Evolutionary conservation across 345 rosid species (phyloP).

Genomic region (Heritiera littoralis): DNA sequence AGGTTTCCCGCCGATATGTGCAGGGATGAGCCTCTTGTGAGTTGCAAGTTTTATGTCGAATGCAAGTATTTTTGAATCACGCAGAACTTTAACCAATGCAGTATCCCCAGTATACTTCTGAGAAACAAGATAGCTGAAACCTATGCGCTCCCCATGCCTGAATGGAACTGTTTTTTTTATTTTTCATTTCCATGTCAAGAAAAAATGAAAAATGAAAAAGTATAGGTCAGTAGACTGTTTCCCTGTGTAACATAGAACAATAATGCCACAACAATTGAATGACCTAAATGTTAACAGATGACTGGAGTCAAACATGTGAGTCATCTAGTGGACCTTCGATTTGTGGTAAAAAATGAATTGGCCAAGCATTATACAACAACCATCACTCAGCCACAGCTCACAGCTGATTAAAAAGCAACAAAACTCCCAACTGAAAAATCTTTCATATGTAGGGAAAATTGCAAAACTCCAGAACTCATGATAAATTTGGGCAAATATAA

Average conservation of each 20-base stretch:
- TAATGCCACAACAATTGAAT: neutral
- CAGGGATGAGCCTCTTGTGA: conserved; percentile 84
- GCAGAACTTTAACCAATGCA: conserved; percentile 76
- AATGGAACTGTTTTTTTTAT: conserved; percentile 62
- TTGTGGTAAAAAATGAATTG: neutral
- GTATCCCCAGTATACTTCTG: conserved; percentile 91
- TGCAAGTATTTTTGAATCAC: conserved; percentile 59
- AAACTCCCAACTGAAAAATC: neutral
- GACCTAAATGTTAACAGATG: neutral
- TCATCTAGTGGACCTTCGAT: neutral
- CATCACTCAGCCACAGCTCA: neutral
- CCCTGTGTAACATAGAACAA: neutral
- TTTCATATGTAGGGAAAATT: neutral
- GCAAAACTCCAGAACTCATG: neutral
- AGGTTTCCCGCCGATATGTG: conserved; percentile 73
- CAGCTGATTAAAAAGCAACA: neutral
- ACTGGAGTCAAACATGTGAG: neutral
- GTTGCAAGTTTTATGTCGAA: conserved; percentile 82
- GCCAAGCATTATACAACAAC: neutral
- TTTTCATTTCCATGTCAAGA: too few species aligned
- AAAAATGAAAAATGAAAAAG: conserved; percentile 7
- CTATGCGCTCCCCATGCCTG: conserved; percentile 92
- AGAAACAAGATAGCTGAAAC: conserved; percentile 90
- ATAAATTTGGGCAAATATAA: neutral
- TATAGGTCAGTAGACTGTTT: conserved; percentile 4